Conservation (phyloP, 352 stramenopile species). For the Phytophthora sp. region DNA sequence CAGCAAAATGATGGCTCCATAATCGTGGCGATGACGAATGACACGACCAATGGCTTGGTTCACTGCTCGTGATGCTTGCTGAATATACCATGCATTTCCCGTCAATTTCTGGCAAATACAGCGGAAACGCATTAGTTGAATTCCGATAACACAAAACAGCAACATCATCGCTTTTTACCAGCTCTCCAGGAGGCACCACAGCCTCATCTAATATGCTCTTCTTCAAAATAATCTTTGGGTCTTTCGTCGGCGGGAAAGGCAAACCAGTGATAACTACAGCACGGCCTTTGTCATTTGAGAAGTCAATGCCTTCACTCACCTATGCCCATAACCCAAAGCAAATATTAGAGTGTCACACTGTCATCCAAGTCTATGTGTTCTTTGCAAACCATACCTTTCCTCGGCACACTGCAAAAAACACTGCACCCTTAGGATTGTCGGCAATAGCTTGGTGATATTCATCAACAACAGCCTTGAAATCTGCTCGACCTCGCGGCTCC, state of each 20-base stretch:
- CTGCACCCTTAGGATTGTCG: constrained; percentile 83
- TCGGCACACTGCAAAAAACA: constrained; percentile 98
- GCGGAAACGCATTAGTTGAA: constrained; percentile 3
- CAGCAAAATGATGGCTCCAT: constrained; percentile 96
- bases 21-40: constrained; percentile 98
- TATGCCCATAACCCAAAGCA: constrained; percentile 25
- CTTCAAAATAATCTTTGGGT: constrained; percentile 98
- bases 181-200: constrained; percentile 58
- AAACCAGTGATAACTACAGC: constrained; percentile 99
- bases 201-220: constrained; percentile 95
- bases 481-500: constrained; percentile 67
- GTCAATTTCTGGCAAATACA: constrained; percentile 84
- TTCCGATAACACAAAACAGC: not conserved
- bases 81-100: constrained; percentile 98
- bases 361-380: not conserved
- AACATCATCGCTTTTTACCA: constrained; percentile 37
- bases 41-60: constrained; percentile 99
- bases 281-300: constrained; percentile 97
- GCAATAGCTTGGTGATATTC: constrained; percentile 83
- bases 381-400: constrained; percentile 85
- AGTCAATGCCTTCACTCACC: constrained; percentile 99
- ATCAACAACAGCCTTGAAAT: constrained; percentile 84
- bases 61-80: constrained; percentile 97
- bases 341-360: too few relatives aligned
- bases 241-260: constrained; percentile 96